Conservation (phyloP, 805 yeast species). For the Wickerhamomyces xylosicus region DNA sequence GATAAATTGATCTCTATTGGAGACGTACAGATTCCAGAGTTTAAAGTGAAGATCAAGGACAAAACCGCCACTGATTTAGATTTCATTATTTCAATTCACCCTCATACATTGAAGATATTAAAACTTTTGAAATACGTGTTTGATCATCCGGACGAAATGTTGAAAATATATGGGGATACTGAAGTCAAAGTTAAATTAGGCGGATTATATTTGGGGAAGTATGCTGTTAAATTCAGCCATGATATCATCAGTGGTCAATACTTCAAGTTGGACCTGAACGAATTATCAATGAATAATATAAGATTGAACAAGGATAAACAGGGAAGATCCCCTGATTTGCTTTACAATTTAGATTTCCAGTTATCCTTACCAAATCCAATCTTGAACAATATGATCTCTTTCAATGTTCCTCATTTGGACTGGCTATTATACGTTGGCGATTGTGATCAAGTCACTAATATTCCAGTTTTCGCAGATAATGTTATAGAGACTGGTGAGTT, state of each 20-base stretch:
- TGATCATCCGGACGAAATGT: constrained; percentile 19
- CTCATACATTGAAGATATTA: constrained; percentile 23
- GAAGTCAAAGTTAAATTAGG: constrained; percentile 23
- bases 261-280: too few relatives aligned
- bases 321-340: constrained; percentile 6
- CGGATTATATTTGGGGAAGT: too few relatives aligned
- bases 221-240: too few relatives aligned
- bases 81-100: constrained; percentile 21
- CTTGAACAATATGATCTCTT: constrained; percentile 9
- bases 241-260: too few relatives aligned
- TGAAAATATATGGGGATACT: constrained; percentile 26
- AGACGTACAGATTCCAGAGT: constrained; percentile 22
- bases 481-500: constrained; percentile 5
- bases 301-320: too few relatives aligned
- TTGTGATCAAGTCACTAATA: constrained; percentile 22
- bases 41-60: constrained; percentile 23
- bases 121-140: constrained; percentile 23
- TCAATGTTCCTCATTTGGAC: constrained; percentile 23
- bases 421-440: constrained; percentile 29
- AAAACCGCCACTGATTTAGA: constrained; percentile 17
- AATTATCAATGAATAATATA: too few relatives aligned
- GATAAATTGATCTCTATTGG: constrained; percentile 21
- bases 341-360: constrained; percentile 16
- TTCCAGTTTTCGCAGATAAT: constrained; percentile 18
- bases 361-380: constrained; percentile 16